A percentile compares a stretch with the other conserved stretches of the same genome.
These are phyloP conservation scores for Sugiyamaella paludigena DNA, from an alignment of 1,139 yeast species.

Conservation along the genomic window DNA sequence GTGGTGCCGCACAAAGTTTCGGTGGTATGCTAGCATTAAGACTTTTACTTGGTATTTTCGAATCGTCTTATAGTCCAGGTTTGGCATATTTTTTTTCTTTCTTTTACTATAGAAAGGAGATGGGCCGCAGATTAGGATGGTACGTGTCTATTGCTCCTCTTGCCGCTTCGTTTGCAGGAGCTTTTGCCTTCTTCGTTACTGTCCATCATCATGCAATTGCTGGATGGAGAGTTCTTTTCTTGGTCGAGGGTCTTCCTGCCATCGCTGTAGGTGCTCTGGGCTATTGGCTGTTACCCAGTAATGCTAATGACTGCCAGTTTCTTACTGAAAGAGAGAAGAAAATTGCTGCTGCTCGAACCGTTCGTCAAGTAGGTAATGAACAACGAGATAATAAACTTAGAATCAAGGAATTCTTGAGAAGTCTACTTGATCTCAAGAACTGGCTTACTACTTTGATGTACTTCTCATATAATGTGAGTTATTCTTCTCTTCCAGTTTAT, in stretches of 20 bases:
- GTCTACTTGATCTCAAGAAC: constrained; percentile 24
- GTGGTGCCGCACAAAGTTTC: constrained; percentile 24
- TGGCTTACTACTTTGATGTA: constrained; percentile 26
- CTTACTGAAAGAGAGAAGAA: constrained; percentile 25
- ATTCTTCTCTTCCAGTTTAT: constrained; percentile 32
- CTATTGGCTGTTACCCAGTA: constrained; percentile 42
- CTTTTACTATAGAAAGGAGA: constrained; percentile 30
- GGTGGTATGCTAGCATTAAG: constrained; percentile 23
- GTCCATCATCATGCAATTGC: constrained; percentile 21
- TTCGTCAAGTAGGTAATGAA: constrained; percentile 23
- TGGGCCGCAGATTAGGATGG: constrained; percentile 49
- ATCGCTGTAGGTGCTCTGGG: constrained; percentile 34
- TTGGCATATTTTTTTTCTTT: constrained; percentile 31
- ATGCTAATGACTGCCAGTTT: constrained; percentile 41
- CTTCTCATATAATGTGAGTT: constrained; percentile 31
- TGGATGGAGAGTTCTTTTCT: constrained; percentile 39
- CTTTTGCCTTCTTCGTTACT: constrained; percentile 39
- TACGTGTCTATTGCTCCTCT: constrained; percentile 43
- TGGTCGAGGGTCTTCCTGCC: constrained; percentile 41
- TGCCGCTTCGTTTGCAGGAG: constrained; percentile 30
- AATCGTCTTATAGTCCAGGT: constrained; percentile 31
- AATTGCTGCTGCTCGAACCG: constrained; percentile 27
- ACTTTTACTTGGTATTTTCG: constrained; percentile 28
- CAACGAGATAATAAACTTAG: constrained; percentile 17
- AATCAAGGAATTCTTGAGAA: constrained; percentile 18